A percentile compares a stretch with the other conserved stretches of the same genome.
These are phyloP conservation scores for Pigoraptor vietnamica DNA, from an alignment of 78 protist genomes.

Conservation along the genomic window DNA sequence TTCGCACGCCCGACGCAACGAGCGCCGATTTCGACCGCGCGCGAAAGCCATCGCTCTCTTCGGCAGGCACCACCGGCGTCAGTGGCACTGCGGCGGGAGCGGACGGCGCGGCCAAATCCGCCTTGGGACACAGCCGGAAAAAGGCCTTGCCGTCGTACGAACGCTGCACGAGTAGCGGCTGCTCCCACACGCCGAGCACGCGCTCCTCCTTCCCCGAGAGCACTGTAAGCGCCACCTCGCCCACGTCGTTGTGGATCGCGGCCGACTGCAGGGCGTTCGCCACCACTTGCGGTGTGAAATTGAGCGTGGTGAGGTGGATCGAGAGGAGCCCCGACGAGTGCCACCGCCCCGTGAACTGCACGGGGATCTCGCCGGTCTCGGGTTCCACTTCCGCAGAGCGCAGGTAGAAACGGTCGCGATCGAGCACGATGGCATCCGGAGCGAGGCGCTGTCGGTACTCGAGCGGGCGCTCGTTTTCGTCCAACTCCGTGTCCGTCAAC, in stretches of 20 bases:
- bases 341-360: neutral
- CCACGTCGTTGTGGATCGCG: neutral
- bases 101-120: neutral
- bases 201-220: neutral
- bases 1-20: neutral
- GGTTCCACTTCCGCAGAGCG: neutral
- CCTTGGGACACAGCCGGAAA: neutral
- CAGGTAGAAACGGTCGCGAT: neutral
- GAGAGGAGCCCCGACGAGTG: neutral
- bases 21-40: neutral
- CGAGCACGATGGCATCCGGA: neutral
- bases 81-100: neutral
- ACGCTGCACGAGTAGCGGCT: neutral
- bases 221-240: neutral
- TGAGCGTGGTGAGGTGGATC: neutral
- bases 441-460: neutral
- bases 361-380: neutral
- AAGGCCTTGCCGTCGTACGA: neutral
- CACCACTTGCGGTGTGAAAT: neutral
- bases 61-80: neutral
- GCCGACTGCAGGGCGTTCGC: neutral
- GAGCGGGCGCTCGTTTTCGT: neutral
- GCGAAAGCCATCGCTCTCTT: neutral
- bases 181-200: neutral
- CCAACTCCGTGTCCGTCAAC: neutral